Percentiles rank a stretch among this genome's conserved stretches.
Evolutionary conservation across 2,329 filamentous ascomycete genomes (phyloP).

Genomic region (Trichoderma brevicompactum): DNA sequence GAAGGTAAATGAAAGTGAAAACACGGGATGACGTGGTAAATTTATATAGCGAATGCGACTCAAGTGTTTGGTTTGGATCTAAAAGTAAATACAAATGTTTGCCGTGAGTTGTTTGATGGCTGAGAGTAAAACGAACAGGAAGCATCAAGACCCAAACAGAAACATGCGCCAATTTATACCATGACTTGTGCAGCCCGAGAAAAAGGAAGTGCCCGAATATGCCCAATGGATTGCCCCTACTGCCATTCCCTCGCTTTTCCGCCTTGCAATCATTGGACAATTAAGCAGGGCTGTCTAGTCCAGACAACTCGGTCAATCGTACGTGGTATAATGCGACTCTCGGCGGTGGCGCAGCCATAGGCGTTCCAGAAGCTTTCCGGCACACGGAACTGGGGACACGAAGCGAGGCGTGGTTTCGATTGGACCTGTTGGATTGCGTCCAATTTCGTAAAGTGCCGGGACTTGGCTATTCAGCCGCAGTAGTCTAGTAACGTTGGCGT

Average conservation of each 20-base stretch:
- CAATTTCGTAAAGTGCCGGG: conserved; percentile 7
- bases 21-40: neutral
- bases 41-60: neutral
- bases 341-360: conserved; percentile 13
- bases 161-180: neutral
- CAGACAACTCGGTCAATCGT: conserved; percentile 1
- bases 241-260: conserved; percentile 2
- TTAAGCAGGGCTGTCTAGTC: conserved; percentile 14
- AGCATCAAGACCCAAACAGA: neutral
- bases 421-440: neutral
- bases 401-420: neutral
- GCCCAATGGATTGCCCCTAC: conserved; percentile 3
- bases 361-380: conserved; percentile 16
- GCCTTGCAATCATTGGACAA: conserved; percentile 14
- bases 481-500: conserved; percentile 3
- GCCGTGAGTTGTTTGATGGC: neutral
- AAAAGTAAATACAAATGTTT: neutral
- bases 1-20: neutral
- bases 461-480: conserved; percentile 14
- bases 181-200: neutral
- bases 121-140: neutral
- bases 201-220: neutral
- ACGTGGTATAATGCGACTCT: conserved; percentile 2
- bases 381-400: neutral
- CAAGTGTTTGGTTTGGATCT: neutral